phyloP scores from a whole-genome alignment of 805 yeast genomes.

The Tetrapisispora taiwanensis region DNA sequence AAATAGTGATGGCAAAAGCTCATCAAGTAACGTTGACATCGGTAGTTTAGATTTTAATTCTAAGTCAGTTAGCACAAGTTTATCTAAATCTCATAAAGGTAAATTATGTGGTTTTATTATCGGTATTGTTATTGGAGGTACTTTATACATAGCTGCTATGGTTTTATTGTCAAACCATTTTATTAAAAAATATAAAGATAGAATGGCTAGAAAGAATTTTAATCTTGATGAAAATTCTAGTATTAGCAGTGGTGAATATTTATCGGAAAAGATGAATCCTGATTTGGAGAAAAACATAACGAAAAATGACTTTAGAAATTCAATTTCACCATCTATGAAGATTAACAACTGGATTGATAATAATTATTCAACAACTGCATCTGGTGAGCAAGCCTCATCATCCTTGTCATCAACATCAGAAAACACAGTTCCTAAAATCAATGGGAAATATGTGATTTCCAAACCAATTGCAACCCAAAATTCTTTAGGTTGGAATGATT shows the following conservation, averaged over 20 bases:
- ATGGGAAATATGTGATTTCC: conserved; percentile 39
- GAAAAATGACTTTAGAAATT: neutral
- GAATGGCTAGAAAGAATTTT: conserved; percentile 7
- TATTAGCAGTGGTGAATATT: conserved; percentile 10
- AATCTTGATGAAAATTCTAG: conserved; percentile 15
- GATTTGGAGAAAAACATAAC: conserved; percentile 8
- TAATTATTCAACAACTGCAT: conserved; percentile 7
- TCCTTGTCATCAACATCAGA: neutral
- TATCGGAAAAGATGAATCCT: conserved; percentile 4
- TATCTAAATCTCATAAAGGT: conserved; percentile 27
- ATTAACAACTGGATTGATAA: conserved; percentile 29
- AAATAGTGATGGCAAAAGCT: conserved; percentile 6
- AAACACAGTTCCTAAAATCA: neutral
- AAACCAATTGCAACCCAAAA: conserved; percentile 62
- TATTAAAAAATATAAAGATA: conserved; percentile 30
- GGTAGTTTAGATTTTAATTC: conserved; percentile 18
- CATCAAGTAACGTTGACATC: conserved; percentile 6
- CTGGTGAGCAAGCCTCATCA: neutral
- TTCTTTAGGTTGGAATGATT: conserved; percentile 56
- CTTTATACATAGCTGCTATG: conserved; percentile 52
- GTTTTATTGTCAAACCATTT: conserved; percentile 43
- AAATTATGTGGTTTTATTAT: conserved; percentile 68
- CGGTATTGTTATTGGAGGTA: conserved; percentile 74
- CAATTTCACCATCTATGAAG: conserved; percentile 20
- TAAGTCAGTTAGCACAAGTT: conserved; percentile 8